A percentile compares a stretch with the other conserved stretches of the same genome.
These are phyloP conservation scores for Pseudodiploospora longispora DNA, from an alignment of 2,329 filamentous ascomycete genomes.

Conservation along the genomic window DNA sequence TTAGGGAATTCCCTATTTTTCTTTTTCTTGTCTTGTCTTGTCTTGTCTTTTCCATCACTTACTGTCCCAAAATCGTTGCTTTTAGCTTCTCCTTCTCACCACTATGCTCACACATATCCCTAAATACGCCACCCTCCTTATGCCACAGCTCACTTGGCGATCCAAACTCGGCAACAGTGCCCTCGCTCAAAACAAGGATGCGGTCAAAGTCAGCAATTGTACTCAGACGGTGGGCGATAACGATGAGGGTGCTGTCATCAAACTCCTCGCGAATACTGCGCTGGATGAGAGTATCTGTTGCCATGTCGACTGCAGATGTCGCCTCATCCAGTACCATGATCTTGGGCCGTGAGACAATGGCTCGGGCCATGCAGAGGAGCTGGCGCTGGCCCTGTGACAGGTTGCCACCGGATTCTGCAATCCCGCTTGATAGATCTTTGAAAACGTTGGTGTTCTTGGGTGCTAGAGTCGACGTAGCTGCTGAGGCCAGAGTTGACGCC, in stretches of 20 bases:
- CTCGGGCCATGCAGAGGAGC: slow-evolving; percentile 65
- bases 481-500: slow-evolving; percentile 20
- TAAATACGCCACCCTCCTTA: slow-evolving; percentile 45
- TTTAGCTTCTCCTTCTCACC: slow-evolving; percentile 48
- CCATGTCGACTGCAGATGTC: slow-evolving; percentile 71
- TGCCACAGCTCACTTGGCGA: slow-evolving; percentile 54
- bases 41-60: not conserved
- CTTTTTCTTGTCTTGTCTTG: not conserved
- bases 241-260: slow-evolving; percentile 57
- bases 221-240: slow-evolving; percentile 68
- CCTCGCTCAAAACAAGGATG: slow-evolving; percentile 63
- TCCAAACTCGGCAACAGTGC: slow-evolving; percentile 60
- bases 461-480: slow-evolving; percentile 22
- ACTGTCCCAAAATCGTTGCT: slow-evolving; percentile 32
- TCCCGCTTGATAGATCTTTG: slow-evolving; percentile 49
- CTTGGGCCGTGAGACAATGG: slow-evolving; percentile 63
- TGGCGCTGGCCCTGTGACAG: slow-evolving; percentile 70
- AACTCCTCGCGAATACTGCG: slow-evolving; percentile 66
- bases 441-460: slow-evolving; percentile 58
- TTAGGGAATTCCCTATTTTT: not conserved
- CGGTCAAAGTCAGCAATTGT: slow-evolving; percentile 72
- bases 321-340: slow-evolving; percentile 78
- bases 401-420: slow-evolving; percentile 67
- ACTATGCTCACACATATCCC: slow-evolving; percentile 54
- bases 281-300: slow-evolving; percentile 67